Percentiles rank a stretch among this genome's conserved stretches.
Evolutionary conservation across 2,329 filamentous ascomycete genomes (phyloP).

Genomic region (Magnaporthiopsis rhizophila): DNA sequence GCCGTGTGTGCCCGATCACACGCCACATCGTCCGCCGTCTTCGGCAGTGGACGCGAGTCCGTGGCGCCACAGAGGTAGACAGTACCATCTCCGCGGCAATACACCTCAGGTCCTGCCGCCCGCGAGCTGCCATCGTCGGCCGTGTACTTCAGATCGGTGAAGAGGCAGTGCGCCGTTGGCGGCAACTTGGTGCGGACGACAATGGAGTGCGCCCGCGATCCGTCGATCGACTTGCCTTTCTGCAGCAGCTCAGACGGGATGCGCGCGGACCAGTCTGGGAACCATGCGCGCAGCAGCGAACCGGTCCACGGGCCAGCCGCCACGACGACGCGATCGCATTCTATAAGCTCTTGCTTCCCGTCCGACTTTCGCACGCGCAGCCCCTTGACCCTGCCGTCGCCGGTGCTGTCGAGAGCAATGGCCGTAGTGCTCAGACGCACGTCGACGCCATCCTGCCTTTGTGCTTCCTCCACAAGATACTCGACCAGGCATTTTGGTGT

Average conservation of each 20-base stretch:
- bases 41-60: conserved; percentile 57
- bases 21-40: conserved; percentile 65
- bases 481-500: conserved; percentile 60
- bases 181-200: not conserved
- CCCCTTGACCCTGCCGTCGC: conserved; percentile 39
- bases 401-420: conserved; percentile 42
- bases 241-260: not conserved
- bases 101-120: conserved; percentile 70
- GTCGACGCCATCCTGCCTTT: conserved; percentile 48
- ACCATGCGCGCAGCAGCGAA: conserved; percentile 35
- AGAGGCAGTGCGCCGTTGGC: conserved; percentile 35
- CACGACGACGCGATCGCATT: conserved; percentile 51
- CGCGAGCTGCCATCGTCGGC: conserved; percentile 50
- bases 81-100: conserved; percentile 79
- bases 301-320: conserved; percentile 59
- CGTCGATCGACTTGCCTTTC: conserved; percentile 16
- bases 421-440: conserved; percentile 58
- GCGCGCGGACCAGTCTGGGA: not conserved
- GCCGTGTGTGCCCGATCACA: conserved; percentile 72
- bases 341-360: conserved; percentile 6
- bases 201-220: conserved; percentile 45
- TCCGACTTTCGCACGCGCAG: conserved; percentile 40
- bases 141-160: conserved; percentile 65
- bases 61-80: conserved; percentile 79
- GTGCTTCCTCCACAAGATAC: conserved; percentile 53